These are phyloP conservation scores for Massospora cicadina DNA, from an alignment of 371 early-diverging fungal genomes.

Conservation along the genomic window DNA sequence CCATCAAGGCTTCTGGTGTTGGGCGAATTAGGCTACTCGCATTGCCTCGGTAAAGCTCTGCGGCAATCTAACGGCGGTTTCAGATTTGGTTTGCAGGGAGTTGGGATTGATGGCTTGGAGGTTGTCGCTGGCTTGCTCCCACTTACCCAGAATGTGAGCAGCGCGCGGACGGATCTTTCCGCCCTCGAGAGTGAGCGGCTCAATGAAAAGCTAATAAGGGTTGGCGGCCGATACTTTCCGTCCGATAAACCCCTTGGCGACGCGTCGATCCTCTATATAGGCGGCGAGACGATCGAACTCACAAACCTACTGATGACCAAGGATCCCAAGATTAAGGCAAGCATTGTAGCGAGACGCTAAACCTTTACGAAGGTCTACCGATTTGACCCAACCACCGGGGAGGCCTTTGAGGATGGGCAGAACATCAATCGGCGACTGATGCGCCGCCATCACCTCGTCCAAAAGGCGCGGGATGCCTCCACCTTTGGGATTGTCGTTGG, in stretches of 20 bases:
- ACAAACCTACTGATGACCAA: conserved; percentile 75
- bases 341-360: neutral
- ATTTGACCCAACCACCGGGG: conserved; percentile 37
- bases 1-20: conserved; percentile 30
- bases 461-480: conserved; percentile 82
- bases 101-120: neutral
- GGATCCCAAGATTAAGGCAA: conserved; percentile 22
- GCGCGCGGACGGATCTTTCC: neutral
- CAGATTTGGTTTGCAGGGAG: no score
- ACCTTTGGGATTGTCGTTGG: conserved; percentile 92
- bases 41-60: conserved; percentile 28
- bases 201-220: neutral
- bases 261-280: conserved; percentile 63
- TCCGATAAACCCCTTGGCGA: conserved; percentile 6
- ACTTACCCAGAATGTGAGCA: conserved; percentile 3
- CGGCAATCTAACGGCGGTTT: no score
- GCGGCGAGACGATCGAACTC: conserved; percentile 58
- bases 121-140: neutral
- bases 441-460: conserved; percentile 61
- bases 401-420: conserved; percentile 36
- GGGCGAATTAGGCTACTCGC: conserved; percentile 53
- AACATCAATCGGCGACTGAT: conserved; percentile 49
- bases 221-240: neutral
- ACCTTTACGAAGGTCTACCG: conserved; percentile 15
- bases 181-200: neutral